Evolutionary conservation across 441 rosid genomes (phyloP).

Genomic region (Pelargonium myrrhifolium): DNA sequence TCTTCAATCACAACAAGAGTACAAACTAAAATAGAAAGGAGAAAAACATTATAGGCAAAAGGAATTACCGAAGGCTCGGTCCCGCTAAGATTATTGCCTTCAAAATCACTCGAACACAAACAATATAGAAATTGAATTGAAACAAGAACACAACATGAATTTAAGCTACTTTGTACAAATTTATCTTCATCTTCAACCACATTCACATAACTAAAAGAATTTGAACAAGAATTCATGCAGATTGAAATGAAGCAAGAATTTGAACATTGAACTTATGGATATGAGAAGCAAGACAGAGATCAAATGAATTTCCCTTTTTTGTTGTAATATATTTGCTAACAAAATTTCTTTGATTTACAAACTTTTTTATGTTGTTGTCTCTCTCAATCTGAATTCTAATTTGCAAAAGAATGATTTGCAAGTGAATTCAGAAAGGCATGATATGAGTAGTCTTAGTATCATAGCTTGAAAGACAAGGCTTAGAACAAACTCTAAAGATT

Average conservation of each 20-base stretch:
- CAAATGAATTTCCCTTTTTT: conserved; percentile 19
- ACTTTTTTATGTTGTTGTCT: not conserved
- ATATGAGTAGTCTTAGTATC: conserved; percentile 84
- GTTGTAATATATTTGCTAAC: conserved; percentile 23
- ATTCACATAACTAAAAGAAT: no score
- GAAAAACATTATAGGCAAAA: no score
- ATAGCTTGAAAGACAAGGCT: conserved; percentile 52
- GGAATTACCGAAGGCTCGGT: no score
- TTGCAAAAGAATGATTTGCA: not conserved
- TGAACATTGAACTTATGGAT: not conserved
- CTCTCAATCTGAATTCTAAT: not conserved
- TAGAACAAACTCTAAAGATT: conserved; percentile 44
- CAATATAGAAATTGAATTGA: no score
- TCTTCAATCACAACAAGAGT: no score
- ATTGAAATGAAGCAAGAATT: not conserved
- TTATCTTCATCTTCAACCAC: no score
- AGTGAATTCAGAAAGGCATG: conserved; percentile 58
- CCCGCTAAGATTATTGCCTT: no score
- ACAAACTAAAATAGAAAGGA: no score
- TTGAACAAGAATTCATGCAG: no score
- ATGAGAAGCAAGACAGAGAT: not conserved
- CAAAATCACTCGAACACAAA: no score
- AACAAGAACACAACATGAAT: no score
- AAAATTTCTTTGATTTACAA: conserved; percentile 38
- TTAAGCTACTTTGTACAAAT: no score